Conservation (phyloP, 306 rosid species). For the Dalbergia cochinchinensis region DNA sequence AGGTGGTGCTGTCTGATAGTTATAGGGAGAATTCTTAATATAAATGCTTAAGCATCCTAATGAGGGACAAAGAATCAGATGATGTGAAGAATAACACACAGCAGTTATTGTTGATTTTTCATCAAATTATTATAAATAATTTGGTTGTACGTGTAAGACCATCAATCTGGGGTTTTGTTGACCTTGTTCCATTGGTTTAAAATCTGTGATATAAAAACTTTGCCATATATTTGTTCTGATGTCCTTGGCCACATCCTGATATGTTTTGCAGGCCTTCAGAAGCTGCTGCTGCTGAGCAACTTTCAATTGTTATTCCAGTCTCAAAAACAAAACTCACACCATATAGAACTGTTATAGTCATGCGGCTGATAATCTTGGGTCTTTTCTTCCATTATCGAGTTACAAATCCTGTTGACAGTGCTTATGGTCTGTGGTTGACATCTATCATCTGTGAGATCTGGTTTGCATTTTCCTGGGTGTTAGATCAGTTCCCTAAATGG, state of each 20-base stretch:
- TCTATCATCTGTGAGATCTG: slow-evolving; percentile 96
- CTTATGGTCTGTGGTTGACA: slow-evolving; percentile 95
- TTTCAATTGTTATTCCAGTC: slow-evolving; percentile 73
- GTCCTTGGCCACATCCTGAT: slow-evolving; percentile 41
- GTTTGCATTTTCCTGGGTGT: slow-evolving; percentile 96
- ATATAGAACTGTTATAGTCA: slow-evolving; percentile 71
- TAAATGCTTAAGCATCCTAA: not conserved
- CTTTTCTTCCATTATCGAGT: slow-evolving; percentile 96
- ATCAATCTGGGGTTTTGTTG: not conserved
- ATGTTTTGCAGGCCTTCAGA: slow-evolving; percentile 68
- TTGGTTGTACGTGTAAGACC: not conserved
- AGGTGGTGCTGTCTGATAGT: not conserved
- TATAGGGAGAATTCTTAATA: not conserved
- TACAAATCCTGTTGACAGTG: slow-evolving; percentile 93
- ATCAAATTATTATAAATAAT: slow-evolving; percentile 5
- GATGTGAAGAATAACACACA: not conserved
- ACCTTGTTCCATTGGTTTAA: slow-evolving; percentile 7
- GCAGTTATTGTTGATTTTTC: not conserved
- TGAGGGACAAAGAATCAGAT: not conserved
- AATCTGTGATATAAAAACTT: not conserved
- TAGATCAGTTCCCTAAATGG: slow-evolving; percentile 99
- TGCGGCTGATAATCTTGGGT: slow-evolving; percentile 75
- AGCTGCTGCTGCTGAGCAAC: slow-evolving; percentile 64
- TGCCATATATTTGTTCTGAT: slow-evolving; percentile 17
- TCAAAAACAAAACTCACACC: slow-evolving; percentile 72